These are phyloP conservation scores for Phytophthora agathidicida DNA, from an alignment of 352 stramenopile genomes.

Conservation along the genomic window DNA sequence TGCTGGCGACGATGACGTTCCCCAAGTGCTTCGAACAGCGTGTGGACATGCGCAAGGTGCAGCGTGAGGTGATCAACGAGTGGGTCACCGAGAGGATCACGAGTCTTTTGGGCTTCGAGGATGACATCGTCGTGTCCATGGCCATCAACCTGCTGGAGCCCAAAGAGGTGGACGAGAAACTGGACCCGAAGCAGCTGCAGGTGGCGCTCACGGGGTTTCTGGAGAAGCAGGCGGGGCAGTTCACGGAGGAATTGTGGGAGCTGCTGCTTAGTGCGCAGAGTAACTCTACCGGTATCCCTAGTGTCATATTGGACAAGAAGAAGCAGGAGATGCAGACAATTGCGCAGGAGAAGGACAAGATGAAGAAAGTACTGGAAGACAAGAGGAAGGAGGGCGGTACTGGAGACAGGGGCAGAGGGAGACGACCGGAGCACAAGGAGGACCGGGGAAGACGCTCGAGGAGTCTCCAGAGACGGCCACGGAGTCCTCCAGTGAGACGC, in stretches of 20 bases:
- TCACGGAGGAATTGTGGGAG: slow-evolving; percentile 92
- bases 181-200: slow-evolving; percentile 90
- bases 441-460: slow-evolving; percentile 19
- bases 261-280: slow-evolving; percentile 90
- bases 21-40: slow-evolving; percentile 76
- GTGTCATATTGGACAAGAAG: slow-evolving; percentile 89
- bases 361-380: slow-evolving; percentile 63
- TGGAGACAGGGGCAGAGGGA: neutral
- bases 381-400: slow-evolving; percentile 44
- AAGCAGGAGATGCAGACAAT: slow-evolving; percentile 86
- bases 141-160: slow-evolving; percentile 87
- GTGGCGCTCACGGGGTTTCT: slow-evolving; percentile 91
- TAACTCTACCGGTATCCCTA: slow-evolving; percentile 88
- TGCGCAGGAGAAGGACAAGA: slow-evolving; percentile 55
- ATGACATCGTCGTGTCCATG: slow-evolving; percentile 91
- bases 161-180: slow-evolving; percentile 65
- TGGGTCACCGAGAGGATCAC: slow-evolving; percentile 91
- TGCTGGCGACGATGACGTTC: slow-evolving; percentile 87
- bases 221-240: slow-evolving; percentile 85
- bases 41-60: slow-evolving; percentile 90
- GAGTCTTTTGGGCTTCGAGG: slow-evolving; percentile 89
- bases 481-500: slow-evolving; percentile 13
- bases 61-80: slow-evolving; percentile 90
- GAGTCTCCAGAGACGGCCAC: slow-evolving; percentile 22
- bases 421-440: neutral